Base-by-base conservation (phyloP, 345 rosid genomes). In the Crucihimalaya himalaica region DNA sequence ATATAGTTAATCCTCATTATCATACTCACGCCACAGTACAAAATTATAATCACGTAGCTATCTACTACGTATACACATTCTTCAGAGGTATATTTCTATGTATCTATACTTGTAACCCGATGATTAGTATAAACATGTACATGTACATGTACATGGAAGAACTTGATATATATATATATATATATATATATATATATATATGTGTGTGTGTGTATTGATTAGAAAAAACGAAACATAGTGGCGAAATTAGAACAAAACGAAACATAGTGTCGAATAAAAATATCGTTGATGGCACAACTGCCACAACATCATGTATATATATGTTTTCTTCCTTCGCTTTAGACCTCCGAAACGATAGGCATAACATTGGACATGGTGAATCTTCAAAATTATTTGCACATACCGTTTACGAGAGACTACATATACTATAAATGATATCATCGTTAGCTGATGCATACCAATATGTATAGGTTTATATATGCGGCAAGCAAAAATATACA, bases 1-100 rank as follows among this genome's bases (percentile, higher is more conserved):
- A n/a, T 58, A 47, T 45, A 65, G 60, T 29, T 63, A 70, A 70
- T 64, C 80, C 62, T 77, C 50, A 53, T 70, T 64, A 45, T n/a
- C 69, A 63, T 47, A 63, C 18, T 75, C 27, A 68, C 43, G 78
- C 37, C 21, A 57, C 42, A 32, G 6, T 52, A 28, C 39, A 53
- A 66, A 20, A 19, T 20, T 8, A 21, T 19, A 51, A 23, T 32
- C 34, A 8, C n/a, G 29, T 40, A 40, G 19, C 29, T 6, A 31
- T 16, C 27, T 66, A 50, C 6, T 42, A 37, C 29, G 10, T 65
- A n/a, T 47, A 47, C 59, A 23, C 1, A 42, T 57, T 11, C 32
- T 48, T 37, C 14, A 39, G 10, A 23, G 27, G 42, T 18, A 51
- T 53, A 45, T 55, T n/a, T n/a, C 8, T 61, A 19, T 40, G 11